Base-by-base conservation (phyloP, 2,329 filamentous ascomycete genomes). In the Neocatenulostroma microsporum region DNA sequence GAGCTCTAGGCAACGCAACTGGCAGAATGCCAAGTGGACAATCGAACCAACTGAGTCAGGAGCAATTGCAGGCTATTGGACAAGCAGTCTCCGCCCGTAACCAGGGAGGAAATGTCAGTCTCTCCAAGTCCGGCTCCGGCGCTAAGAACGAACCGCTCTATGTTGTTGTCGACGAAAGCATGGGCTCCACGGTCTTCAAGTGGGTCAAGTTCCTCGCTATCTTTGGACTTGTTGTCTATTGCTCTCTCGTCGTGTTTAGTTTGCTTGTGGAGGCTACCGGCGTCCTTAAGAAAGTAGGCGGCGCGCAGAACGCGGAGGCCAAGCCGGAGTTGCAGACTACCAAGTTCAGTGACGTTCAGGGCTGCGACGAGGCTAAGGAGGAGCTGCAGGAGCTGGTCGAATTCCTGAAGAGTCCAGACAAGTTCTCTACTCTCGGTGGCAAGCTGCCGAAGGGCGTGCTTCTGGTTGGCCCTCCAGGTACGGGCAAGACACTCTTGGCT, bases 361-460 rank as follows among this genome's bases (percentile, higher is more conserved):
- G 91, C 35, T 96, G 89, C 50, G 88, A 96, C 47, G 93, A 98
- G 63, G 91, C 91, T 46, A 98, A 96, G 67, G 93, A 98, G 54
- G 91, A 98, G 62, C 75, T 98, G 3, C 84, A 94, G 62, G 91
- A 98, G 62, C 78, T 98, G 36, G 89, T 98, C 31, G 91, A 98
- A 53, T 98, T 98, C 54, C 66, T 98, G 49, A 84, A 87, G 62
- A 88, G 89, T 59, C 93, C 91, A 0, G 84, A 94, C 9, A 85
- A 83, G 56, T 98, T 96, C 65, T 88, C 84, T 30, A 85, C 85
- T 43, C 80, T 98, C 31, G 91, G 91, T 56, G 91, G 91, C 53
- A 95, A 96, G 65, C 76, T 98, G 36, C 91, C 91, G 37, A 98
- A 96, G 65, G 91, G 91, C 69, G 86, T 98, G 41, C 74, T 98